Evolutionary conservation across 2,329 filamentous ascomycete species (phyloP), one percentile per base, ranked within the genome.

Genomic region (Neonectria punicea): DNA sequence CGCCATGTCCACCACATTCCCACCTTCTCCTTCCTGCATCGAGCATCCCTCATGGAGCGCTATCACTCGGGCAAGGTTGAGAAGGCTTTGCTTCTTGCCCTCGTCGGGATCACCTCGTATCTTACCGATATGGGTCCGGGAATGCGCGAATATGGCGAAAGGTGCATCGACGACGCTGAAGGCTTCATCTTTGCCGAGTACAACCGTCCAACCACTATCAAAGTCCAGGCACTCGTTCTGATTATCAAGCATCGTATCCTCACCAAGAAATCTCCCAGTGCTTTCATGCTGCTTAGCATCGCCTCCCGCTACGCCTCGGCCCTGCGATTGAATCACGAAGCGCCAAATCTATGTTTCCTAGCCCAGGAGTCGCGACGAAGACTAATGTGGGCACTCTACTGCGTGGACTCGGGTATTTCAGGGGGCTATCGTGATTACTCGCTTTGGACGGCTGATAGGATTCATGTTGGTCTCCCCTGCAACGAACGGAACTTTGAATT

Each of bases 1-100:
- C 83, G 84, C 46, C 84, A 88, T 71, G 81, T 88, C 44, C 86
- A 88, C 75, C 86, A 88, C 66, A 85, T 88, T 56, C 85, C 86
- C 49, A 85, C 86, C 69, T 86, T 86, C 76, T 86, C 85, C 11
- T 89, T 88, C 61, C 76, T 89, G 16, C 86, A 89, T 70, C 85
- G 86, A 28, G 85, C 86, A 13, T 88, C 86, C 2, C 82, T 88
- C 25, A 87, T 87, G 85, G 86, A 88, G 72, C 82, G 86, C 32
- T 87, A 87, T 72, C 83, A 87, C 67, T 82, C 84, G 5, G 86
- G 85, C 53, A 85, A 85, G 66, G 84, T 88, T 67, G 86, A 88
- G 70, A 82, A 81, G 44, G 79, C 85, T 2, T 77, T 89, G 7
- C 78, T 88, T 4, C 79, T 88, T 5, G 85, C 86, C 43, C 76